Conservation (phyloP, 2,329 filamentous ascomycete genomes). For the Xylariomycetidae sp. region DNA sequence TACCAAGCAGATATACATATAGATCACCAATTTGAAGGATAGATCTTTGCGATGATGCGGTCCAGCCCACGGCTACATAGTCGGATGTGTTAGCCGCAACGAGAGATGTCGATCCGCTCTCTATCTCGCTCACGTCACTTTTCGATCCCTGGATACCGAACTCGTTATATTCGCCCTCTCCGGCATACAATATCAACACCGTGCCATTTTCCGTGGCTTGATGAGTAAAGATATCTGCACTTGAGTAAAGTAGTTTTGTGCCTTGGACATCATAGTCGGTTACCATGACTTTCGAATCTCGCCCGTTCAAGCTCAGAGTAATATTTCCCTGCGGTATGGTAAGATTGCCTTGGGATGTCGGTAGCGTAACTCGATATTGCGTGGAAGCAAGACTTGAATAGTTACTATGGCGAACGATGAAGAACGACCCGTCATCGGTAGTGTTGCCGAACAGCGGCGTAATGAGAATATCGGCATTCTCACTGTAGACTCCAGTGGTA, state of each 20-base stretch:
- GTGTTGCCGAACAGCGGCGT: constrained; percentile 56
- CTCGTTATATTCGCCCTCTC: constrained; percentile 59
- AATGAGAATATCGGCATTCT: constrained; percentile 47
- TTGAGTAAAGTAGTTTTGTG: constrained; percentile 57
- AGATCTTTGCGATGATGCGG: constrained; percentile 5
- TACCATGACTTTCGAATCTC: constrained; percentile 64
- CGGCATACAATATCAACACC: constrained; percentile 57
- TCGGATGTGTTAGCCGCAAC: constrained; percentile 23
- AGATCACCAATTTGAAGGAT: constrained; percentile 12
- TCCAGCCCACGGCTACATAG: constrained; percentile 13
- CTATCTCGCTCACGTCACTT: constrained; percentile 25
- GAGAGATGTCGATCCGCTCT: constrained; percentile 7
- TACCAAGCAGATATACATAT: constrained; percentile 14
- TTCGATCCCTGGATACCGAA: constrained; percentile 40
- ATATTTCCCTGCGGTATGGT: constrained; percentile 56
- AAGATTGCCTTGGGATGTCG: constrained; percentile 51
- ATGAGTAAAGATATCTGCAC: constrained; percentile 65
- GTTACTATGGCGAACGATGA: constrained; percentile 61
- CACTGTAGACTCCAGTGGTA: constrained; percentile 48
- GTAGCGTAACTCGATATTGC: constrained; percentile 59
- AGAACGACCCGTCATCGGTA: constrained; percentile 50
- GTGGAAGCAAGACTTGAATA: constrained; percentile 54
- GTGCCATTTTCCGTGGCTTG: constrained; percentile 43
- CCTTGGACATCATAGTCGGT: constrained; percentile 60
- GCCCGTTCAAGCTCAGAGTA: constrained; percentile 51